phyloP scores from a whole-genome alignment of 2,329 filamentous ascomycete species.

The Lasiodiplodia gonubiensis region DNA sequence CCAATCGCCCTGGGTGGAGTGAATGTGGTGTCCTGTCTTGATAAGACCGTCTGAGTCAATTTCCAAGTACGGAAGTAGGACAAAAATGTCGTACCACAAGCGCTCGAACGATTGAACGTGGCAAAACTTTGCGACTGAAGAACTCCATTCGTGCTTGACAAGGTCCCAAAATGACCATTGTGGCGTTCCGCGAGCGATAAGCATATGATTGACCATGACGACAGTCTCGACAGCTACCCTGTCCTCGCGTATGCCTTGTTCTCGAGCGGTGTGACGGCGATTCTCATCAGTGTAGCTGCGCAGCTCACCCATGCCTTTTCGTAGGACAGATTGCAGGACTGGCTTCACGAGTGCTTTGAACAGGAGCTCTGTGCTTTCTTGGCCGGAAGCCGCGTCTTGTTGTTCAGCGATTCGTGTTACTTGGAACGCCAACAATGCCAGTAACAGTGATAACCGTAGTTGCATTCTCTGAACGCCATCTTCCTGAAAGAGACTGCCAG shows the following conservation, averaged over 20 bases:
- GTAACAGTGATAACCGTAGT: neutral
- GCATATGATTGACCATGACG: constrained; percentile 54
- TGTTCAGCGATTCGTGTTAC: constrained; percentile 40
- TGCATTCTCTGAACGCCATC: neutral
- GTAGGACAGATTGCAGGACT: constrained; percentile 45
- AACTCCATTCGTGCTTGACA: constrained; percentile 39
- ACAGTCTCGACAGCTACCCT: constrained; percentile 53
- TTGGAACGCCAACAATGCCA: constrained; percentile 42
- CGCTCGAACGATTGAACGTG: constrained; percentile 44
- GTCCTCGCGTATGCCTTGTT: constrained; percentile 56
- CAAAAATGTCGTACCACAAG: constrained; percentile 55
- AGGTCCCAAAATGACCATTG: constrained; percentile 52
- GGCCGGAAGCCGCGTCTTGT: constrained; percentile 30
- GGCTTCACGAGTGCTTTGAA: constrained; percentile 44
- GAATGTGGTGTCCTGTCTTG: constrained; percentile 48
- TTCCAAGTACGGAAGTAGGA: constrained; percentile 59
- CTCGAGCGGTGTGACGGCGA: constrained; percentile 47
- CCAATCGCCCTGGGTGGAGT: constrained; percentile 57
- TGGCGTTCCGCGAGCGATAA: constrained; percentile 41
- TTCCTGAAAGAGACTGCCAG: neutral
- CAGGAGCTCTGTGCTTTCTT: constrained; percentile 37
- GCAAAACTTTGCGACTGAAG: constrained; percentile 31
- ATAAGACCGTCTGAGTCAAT: constrained; percentile 58
- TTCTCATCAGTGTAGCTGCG: constrained; percentile 54
- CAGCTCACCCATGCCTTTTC: constrained; percentile 45